Evolutionary conservation across 192 early-diverging fungal genomes (phyloP).

Genomic region (Linnemannia zychae): DNA sequence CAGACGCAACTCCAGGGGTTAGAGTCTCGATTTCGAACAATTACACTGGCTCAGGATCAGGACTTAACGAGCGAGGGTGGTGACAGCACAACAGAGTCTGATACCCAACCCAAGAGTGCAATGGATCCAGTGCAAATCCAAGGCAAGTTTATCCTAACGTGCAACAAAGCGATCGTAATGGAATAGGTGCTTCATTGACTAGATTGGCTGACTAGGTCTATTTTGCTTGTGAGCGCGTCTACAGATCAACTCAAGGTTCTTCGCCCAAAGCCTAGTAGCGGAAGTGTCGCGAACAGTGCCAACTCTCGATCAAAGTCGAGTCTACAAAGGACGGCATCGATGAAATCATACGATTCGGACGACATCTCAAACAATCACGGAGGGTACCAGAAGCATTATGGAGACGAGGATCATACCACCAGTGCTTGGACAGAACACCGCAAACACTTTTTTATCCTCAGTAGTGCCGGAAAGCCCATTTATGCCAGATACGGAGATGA

Average conservation of each 20-base stretch:
- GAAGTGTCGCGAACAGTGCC: not conserved
- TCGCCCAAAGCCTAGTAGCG: constrained; percentile 11
- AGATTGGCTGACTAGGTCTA: not conserved
- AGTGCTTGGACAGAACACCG: constrained; percentile 69
- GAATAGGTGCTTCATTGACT: not conserved
- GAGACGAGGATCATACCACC: constrained; percentile 47
- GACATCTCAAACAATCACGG: constrained; percentile 56
- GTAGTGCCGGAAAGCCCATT: constrained; percentile 95
- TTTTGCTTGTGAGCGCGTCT: not conserved
- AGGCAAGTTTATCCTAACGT: constrained; percentile 11
- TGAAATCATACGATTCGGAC: constrained; percentile 48
- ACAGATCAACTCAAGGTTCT: constrained; percentile 49
- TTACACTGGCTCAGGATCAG: constrained; percentile 15
- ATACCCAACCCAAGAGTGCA: constrained; percentile 14
- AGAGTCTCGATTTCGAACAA: constrained; percentile 14
- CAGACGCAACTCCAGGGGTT: constrained; percentile 17
- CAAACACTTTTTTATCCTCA: constrained; percentile 94
- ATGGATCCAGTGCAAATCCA: constrained; percentile 34
- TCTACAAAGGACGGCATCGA: constrained; percentile 28
- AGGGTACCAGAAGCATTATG: constrained; percentile 47
- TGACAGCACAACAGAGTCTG: constrained; percentile 4
- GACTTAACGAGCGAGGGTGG: constrained; percentile 32
- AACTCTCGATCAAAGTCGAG: constrained; percentile 17
- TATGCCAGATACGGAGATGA: constrained; percentile 96
- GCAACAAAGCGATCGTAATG: not conserved